phyloP scores from a whole-genome alignment of 305 asterid genomes.

The Rubia tinctorum region DNA sequence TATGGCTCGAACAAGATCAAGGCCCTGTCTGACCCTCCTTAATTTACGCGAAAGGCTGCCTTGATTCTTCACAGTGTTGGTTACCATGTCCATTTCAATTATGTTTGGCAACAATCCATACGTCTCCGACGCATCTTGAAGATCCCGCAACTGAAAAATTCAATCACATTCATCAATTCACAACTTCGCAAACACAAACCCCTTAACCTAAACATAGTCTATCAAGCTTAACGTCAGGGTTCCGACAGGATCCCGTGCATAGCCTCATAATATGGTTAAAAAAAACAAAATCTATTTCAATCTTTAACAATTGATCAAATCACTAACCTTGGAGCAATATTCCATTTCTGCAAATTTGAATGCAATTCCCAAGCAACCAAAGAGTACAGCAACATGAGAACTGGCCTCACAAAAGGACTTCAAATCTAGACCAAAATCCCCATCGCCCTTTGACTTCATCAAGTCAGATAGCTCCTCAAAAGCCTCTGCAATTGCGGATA shows the following conservation, averaged over 20 bases:
- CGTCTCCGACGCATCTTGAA: constrained; percentile 56
- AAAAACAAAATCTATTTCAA: too few species aligned
- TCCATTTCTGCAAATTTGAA: constrained; percentile 93
- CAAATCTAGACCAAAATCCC: constrained; percentile 55
- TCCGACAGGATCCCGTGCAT: too few species aligned
- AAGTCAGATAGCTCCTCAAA: constrained; percentile 68
- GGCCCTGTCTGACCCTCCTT: constrained; percentile 98
- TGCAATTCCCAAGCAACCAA: constrained; percentile 85
- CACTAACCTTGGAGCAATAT: constrained; percentile 73
- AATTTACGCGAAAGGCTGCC: constrained; percentile 92
- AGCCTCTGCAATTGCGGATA: constrained; percentile 75
- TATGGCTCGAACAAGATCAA: constrained; percentile 84
- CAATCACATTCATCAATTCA: background rate
- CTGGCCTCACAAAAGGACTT: constrained; percentile 83
- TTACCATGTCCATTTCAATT: constrained; percentile 57
- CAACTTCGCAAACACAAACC: background rate
- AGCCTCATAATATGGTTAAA: too few species aligned
- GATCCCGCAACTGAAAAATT: constrained; percentile 60
- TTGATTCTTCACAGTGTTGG: constrained; percentile 61
- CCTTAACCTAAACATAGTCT: background rate
- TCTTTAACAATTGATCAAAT: too few species aligned
- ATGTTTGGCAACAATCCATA: constrained; percentile 48
- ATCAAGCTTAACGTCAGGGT: background rate
- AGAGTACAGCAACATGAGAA: constrained; percentile 84
- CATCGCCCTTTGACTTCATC: constrained; percentile 46